phyloP scores from a whole-genome alignment of 805 yeast genomes.

The Candida anglica region DNA sequence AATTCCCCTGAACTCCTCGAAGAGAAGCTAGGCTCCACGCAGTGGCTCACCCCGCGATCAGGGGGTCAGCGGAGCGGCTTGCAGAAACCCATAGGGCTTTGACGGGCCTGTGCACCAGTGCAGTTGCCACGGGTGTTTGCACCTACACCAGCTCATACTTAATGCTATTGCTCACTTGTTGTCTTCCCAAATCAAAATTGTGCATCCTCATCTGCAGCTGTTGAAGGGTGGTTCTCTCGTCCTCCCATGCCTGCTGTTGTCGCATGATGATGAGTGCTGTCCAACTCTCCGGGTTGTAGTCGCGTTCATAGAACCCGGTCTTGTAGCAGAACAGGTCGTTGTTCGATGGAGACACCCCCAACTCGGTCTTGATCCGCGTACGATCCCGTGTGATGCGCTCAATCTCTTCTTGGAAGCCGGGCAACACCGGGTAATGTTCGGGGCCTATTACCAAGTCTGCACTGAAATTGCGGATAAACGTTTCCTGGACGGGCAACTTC shows the following conservation, averaged over 20 bases:
- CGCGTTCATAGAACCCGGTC: conserved; percentile 22
- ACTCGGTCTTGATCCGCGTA: too few relatives aligned
- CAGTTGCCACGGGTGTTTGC: too few relatives aligned
- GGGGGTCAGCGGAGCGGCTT: too few relatives aligned
- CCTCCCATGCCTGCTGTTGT: conserved; percentile 8
- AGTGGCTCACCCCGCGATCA: too few relatives aligned
- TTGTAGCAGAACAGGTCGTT: conserved; percentile 16
- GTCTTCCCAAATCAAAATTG: conserved; percentile 11
- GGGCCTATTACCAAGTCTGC: conserved; percentile 2
- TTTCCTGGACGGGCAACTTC: conserved; percentile 10
- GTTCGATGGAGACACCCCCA: conserved; percentile 8
- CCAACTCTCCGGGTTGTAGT: conserved; percentile 19
- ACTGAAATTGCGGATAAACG: conserved; percentile 4
- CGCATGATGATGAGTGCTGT: conserved; percentile 7
- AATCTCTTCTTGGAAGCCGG: conserved; percentile 3
- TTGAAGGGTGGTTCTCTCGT: conserved; percentile 7
- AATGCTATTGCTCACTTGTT: conserved; percentile 7
- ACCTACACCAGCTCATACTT: too few relatives aligned
- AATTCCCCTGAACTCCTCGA: too few relatives aligned
- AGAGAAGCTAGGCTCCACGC: too few relatives aligned
- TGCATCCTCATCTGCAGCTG: conserved; percentile 9
- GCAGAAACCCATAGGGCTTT: too few relatives aligned
- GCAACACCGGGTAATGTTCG: conserved; percentile 4
- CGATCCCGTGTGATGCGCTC: neutral
- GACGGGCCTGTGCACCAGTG: too few relatives aligned